Evolutionary conservation across 2,329 filamentous ascomycete genomes (phyloP).

Genomic region (Alternaria hordeiaustralica): DNA sequence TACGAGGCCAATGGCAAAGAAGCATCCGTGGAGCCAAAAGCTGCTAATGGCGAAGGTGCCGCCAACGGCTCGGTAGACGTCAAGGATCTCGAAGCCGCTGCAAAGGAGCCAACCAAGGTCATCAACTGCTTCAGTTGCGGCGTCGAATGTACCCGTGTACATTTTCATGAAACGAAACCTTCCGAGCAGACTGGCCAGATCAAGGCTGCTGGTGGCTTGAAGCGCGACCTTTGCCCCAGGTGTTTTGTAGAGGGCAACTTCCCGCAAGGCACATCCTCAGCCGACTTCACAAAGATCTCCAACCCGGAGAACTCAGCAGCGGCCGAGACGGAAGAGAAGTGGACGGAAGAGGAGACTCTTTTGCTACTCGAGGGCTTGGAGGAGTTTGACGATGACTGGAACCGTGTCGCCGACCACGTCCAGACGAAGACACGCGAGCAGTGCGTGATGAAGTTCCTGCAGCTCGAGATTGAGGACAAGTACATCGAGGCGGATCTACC

Average conservation of each 20-base stretch:
- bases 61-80: conserved; percentile 72
- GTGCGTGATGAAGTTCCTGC: conserved; percentile 94
- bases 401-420: conserved; percentile 88
- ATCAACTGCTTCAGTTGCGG: conserved; percentile 91
- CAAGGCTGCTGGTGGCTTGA: conserved; percentile 65
- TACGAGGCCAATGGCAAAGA: conserved; percentile 93
- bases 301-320: conserved; percentile 81
- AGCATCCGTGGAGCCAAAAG: conserved; percentile 69
- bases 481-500: conserved; percentile 84
- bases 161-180: conserved; percentile 73
- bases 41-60: conserved; percentile 65
- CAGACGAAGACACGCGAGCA: conserved; percentile 91
- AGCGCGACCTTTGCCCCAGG: conserved; percentile 88
- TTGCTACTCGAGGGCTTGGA: conserved; percentile 89
- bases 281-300: conserved; percentile 87
- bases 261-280: conserved; percentile 76
- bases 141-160: conserved; percentile 79
- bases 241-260: conserved; percentile 88
- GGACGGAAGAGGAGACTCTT: conserved; percentile 90
- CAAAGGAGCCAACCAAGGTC: conserved; percentile 68
- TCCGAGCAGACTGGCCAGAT: conserved; percentile 54
- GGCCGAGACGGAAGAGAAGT: conserved; percentile 84
- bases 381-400: conserved; percentile 95
- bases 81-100: conserved; percentile 66
- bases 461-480: conserved; percentile 96